phyloP scores from a whole-genome alignment of 208 protist species.

The Giardia muris region DNA sequence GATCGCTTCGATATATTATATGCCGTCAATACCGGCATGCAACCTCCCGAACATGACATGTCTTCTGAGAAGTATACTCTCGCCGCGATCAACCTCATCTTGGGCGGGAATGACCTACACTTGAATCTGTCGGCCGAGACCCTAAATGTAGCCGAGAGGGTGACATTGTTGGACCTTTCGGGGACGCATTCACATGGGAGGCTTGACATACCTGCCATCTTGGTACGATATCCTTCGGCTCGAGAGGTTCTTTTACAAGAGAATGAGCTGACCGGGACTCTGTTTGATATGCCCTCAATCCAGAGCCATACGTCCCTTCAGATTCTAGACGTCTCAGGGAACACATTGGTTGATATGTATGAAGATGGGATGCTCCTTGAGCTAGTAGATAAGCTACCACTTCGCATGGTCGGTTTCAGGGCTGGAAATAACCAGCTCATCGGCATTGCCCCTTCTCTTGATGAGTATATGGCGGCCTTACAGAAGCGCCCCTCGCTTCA shows the following conservation, averaged over 20 bases:
- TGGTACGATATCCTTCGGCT: not conserved
- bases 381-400: not conserved
- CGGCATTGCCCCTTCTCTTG: not conserved
- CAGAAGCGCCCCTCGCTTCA: not conserved
- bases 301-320: not conserved
- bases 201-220: not conserved
- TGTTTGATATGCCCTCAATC: not conserved
- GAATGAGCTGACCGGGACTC: not conserved
- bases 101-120: not conserved
- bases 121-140: not conserved
- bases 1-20: not conserved
- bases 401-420: not conserved
- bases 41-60: too few species aligned
- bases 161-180: not conserved
- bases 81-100: not conserved
- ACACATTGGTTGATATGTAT: not conserved
- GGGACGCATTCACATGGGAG: not conserved
- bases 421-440: not conserved
- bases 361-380: not conserved
- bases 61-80: not conserved
- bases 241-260: not conserved
- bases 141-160: not conserved
- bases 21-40: not conserved
- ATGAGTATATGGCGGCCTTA: not conserved
- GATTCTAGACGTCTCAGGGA: not conserved